Evolutionary conservation across 768 basidiomycete genomes (phyloP).

Genomic region (Boletus rubroflammeus): DNA sequence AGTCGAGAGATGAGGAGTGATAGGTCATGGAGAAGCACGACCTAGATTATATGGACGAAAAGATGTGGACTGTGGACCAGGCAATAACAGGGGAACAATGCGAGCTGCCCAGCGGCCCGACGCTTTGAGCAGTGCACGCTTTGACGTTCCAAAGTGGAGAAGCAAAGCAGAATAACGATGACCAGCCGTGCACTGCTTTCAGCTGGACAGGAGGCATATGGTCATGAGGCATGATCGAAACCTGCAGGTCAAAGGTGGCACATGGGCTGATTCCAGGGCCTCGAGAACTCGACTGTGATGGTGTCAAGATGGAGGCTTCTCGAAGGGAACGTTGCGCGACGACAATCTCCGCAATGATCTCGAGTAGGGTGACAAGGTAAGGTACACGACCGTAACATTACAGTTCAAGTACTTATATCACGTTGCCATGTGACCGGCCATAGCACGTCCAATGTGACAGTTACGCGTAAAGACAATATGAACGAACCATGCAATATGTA

Average conservation of each 20-base stretch:
- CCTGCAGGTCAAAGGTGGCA: conserved; percentile 2
- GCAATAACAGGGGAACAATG: conserved; percentile 18
- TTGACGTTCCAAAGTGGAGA: conserved; percentile 6
- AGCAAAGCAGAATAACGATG: not conserved
- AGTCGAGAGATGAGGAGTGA: conserved; percentile 1
- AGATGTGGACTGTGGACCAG: conserved; percentile 22
- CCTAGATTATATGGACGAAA: conserved; percentile 14
- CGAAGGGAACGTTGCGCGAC: conserved; percentile 8
- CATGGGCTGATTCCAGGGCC: not conserved
- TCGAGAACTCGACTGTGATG: conserved; percentile 4
- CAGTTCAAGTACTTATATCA: too few relatives aligned
- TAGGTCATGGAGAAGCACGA: not conserved
- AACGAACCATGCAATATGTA: too few relatives aligned
- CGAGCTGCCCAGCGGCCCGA: not conserved
- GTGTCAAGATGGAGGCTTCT: not conserved
- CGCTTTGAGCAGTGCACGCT: conserved; percentile 11
- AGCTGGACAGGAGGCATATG: conserved; percentile 1
- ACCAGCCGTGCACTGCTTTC: conserved; percentile 12
- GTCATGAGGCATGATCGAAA: conserved; percentile 14
- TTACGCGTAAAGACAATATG: conserved; percentile 10
- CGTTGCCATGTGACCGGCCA: not conserved
- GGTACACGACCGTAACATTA: too few relatives aligned
- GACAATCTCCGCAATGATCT: conserved; percentile 19
- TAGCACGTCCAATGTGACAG: conserved; percentile 2
- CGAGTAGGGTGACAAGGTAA: too few relatives aligned